These are phyloP conservation scores for Triticum dicoccoides DNA, from an alignment of 176 grass and related monocot species.

Conservation along the genomic window DNA sequence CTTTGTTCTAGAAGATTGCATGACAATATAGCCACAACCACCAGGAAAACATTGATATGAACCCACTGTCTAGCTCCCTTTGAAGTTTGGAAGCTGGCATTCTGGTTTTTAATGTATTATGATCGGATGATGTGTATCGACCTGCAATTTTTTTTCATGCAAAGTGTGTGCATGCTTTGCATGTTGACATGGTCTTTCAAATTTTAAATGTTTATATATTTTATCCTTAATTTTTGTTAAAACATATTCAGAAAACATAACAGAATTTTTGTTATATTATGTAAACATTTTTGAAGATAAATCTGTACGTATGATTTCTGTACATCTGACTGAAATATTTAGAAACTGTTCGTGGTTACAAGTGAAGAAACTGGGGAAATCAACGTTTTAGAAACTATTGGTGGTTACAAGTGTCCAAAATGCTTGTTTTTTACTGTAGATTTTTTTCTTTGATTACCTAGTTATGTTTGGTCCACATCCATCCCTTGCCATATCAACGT, in stretches of 20 bases:
- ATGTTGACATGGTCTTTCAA: background rate
- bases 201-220: background rate
- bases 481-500: background rate
- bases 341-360: too few species aligned
- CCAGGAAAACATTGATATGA: too few species aligned
- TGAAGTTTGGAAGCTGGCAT: background rate
- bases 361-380: too few species aligned
- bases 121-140: background rate
- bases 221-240: background rate
- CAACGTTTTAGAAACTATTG: too few species aligned
- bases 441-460: too few species aligned
- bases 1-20: background rate
- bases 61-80: background rate
- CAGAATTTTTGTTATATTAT: too few species aligned
- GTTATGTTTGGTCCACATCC: too few species aligned
- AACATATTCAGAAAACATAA: background rate
- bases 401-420: background rate
- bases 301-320: background rate
- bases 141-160: too few species aligned
- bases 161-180: background rate
- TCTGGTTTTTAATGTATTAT: background rate
- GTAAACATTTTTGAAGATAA: background rate
- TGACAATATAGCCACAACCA: background rate
- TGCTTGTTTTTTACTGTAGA: too few species aligned
- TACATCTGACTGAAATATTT: background rate